These are phyloP conservation scores for Colletotrichum sp. DNA, from an alignment of 2,329 filamentous ascomycete genomes.

Conservation along the genomic window DNA sequence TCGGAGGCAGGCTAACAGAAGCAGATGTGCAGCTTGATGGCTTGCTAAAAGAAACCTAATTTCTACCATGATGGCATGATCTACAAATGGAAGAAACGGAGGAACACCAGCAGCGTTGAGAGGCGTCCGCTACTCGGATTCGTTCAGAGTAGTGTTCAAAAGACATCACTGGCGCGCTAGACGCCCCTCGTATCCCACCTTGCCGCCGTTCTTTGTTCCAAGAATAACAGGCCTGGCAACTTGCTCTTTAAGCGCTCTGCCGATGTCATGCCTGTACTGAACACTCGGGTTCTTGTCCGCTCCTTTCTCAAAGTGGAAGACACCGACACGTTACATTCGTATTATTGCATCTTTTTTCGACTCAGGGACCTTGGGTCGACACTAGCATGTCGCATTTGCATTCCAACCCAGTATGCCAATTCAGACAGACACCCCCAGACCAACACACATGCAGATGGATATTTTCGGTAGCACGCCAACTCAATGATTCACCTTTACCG, in stretches of 20 bases:
- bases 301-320: not conserved
- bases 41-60: not conserved
- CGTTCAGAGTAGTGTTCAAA: not conserved
- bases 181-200: not conserved
- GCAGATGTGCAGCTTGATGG: not conserved
- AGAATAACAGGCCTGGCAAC: not conserved
- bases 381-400: not conserved
- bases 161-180: not conserved
- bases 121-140: not conserved
- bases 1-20: not conserved
- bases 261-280: not conserved
- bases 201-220: not conserved
- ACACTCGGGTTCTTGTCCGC: not conserved
- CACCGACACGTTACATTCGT: not conserved
- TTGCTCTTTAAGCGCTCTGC: not conserved
- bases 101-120: not conserved
- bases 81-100: not conserved
- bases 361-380: not conserved
- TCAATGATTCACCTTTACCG: not conserved
- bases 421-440: not conserved
- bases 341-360: not conserved
- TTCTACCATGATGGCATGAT: not conserved
- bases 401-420: not conserved
- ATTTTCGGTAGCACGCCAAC: not conserved
- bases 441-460: not conserved